phyloP scores from a whole-genome alignment of 345 rosid genomes.

The Rhizophora apiculata region DNA sequence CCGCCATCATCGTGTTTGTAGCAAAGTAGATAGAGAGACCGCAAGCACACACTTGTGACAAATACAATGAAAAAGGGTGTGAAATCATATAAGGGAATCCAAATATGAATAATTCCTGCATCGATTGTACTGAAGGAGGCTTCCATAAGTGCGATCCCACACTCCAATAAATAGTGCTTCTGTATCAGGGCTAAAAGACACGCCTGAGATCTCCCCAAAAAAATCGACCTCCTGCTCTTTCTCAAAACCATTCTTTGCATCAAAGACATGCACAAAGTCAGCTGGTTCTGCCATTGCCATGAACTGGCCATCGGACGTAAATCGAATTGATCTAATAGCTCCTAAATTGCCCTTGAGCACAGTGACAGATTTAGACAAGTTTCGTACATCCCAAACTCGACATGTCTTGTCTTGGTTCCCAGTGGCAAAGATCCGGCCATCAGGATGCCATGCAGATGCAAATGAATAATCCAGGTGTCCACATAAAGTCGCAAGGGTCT shows the following conservation, averaged over 20 bases:
- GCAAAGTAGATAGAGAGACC: conserved; percentile 16
- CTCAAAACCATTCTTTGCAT: conserved; percentile 48
- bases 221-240: conserved; percentile 64
- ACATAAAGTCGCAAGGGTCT: conserved; percentile 37
- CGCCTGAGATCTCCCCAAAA: conserved; percentile 64
- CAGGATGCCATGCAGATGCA: conserved; percentile 68
- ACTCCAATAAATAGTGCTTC: conserved; percentile 55
- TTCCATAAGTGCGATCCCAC: conserved; percentile 65
- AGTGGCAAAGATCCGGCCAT: conserved; percentile 52
- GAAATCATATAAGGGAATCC: conserved; percentile 41
- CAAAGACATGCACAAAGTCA: conserved; percentile 58
- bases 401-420: conserved; percentile 71
- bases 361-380: conserved; percentile 48
- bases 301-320: conserved; percentile 51
- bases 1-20: conserved; percentile 6
- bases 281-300: conserved; percentile 68
- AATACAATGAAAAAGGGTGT: neutral
- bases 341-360: conserved; percentile 60
- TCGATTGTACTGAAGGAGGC: conserved; percentile 56
- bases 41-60: conserved; percentile 11
- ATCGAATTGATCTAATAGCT: conserved; percentile 57
- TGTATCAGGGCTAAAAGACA: conserved; percentile 59
- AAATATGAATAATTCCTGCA: conserved; percentile 47
- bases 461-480: conserved; percentile 62
- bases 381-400: conserved; percentile 53